phyloP scores from a whole-genome alignment of 257 asterid genomes.

The Osmanthus fragrans region DNA sequence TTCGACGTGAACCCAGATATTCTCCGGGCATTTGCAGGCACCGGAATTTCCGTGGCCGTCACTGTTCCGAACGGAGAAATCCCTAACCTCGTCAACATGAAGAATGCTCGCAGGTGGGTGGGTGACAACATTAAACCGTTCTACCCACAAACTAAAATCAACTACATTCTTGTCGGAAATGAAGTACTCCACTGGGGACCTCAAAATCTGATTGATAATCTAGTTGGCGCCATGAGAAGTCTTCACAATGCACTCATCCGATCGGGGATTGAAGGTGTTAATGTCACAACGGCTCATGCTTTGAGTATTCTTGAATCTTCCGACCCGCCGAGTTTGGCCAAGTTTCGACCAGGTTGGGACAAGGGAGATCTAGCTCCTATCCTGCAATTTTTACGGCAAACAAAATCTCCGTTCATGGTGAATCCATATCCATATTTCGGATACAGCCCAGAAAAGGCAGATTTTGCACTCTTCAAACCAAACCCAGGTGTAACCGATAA shows the following conservation, averaged over 20 bases:
- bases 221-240: constrained; percentile 68
- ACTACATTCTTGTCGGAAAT: constrained; percentile 72
- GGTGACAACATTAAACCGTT: constrained; percentile 57
- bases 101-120: constrained; percentile 54
- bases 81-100: constrained; percentile 47
- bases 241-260: constrained; percentile 51
- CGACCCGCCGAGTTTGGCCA: constrained; percentile 67
- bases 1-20: constrained; percentile 84
- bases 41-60: constrained; percentile 72
- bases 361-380: constrained; percentile 58
- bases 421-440: constrained; percentile 93
- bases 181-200: constrained; percentile 97
- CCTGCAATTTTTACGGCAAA: constrained; percentile 59
- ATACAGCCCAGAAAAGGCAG: constrained; percentile 44
- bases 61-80: constrained; percentile 85
- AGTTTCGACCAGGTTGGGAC: constrained; percentile 84
- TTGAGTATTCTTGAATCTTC: constrained; percentile 61
- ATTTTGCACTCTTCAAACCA: constrained; percentile 47
- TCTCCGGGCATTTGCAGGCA: constrained; percentile 72
- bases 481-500: constrained; percentile 40
- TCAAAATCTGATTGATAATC: constrained; percentile 53
- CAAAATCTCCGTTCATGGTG: constrained; percentile 78
- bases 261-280: constrained; percentile 40
- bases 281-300: constrained; percentile 80
- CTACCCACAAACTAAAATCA: constrained; percentile 60